phyloP scores from a whole-genome alignment of 768 basidiomycete species.

The Ephemerocybe angulata region DNA sequence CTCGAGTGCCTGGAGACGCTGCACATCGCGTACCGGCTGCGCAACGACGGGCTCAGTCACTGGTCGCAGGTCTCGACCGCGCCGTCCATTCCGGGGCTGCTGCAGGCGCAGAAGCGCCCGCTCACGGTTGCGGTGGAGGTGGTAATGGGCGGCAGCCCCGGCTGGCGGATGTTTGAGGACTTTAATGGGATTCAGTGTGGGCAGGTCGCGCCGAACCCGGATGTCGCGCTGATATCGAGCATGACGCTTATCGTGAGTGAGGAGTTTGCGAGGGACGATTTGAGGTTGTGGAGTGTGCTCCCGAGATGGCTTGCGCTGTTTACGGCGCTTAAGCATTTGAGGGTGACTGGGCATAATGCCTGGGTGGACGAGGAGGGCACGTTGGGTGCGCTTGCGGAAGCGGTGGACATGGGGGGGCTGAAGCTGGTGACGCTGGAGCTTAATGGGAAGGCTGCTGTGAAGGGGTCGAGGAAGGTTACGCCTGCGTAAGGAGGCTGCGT shows the following conservation, averaged over 20 bases:
- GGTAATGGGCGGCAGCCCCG: constrained; percentile 17
- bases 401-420: constrained; percentile 10
- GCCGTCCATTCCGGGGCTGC: constrained; percentile 18
- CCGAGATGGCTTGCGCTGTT: constrained; percentile 18
- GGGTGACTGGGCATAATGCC: constrained; percentile 1
- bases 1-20: constrained; percentile 15
- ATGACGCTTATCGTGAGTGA: constrained; percentile 16
- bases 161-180: constrained; percentile 21
- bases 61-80: constrained; percentile 14
- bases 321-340: constrained; percentile 8
- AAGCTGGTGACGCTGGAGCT: constrained; percentile 15
- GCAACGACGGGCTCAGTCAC: constrained; percentile 20
- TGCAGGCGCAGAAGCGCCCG: constrained; percentile 16
- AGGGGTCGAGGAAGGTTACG: constrained; percentile 4
- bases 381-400: constrained; percentile 2
- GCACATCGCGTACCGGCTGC: constrained; percentile 18
- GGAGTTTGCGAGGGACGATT: constrained; percentile 12
- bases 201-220: neutral
- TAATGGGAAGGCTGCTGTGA: constrained; percentile 15
- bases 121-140: constrained; percentile 17
- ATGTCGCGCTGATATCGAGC: constrained; percentile 13
- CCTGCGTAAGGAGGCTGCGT: neutral
- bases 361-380: constrained; percentile 1
- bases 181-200: constrained; percentile 3
- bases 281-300: constrained; percentile 13